Percentiles rank a stretch among this genome's conserved stretches.
Conservation (phyloP, 306 rosid genomes). For the Nissolia schottii region DNA sequence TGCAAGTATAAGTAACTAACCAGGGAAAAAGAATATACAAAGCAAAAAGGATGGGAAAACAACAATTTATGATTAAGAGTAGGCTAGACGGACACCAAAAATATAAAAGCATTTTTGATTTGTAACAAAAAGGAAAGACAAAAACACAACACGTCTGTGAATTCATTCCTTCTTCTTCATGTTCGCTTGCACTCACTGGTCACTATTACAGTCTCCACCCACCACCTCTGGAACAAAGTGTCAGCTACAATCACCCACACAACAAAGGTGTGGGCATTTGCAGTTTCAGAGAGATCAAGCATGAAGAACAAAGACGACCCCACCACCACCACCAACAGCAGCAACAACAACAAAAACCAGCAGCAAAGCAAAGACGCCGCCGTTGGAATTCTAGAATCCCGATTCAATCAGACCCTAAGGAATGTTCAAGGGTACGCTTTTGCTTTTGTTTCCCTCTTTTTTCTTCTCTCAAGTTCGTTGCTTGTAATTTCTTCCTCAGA, state of each 20-base stretch:
- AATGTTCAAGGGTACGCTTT: conserved; percentile 78
- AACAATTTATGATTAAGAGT: too few relatives aligned
- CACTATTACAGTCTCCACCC: too few relatives aligned
- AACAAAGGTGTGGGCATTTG: not conserved
- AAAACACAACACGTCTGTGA: not conserved
- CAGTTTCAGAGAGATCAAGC: conserved; percentile 30
- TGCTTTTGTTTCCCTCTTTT: not conserved
- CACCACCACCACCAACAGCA: too few relatives aligned
- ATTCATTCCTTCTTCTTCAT: not conserved
- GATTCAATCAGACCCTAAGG: conserved; percentile 89
- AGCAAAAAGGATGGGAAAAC: too few relatives aligned
- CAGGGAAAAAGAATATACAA: too few relatives aligned
- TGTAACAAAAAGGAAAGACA: too few relatives aligned
- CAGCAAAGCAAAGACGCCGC: conserved; percentile 43
- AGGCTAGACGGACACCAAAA: too few relatives aligned
- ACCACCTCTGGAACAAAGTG: not conserved
- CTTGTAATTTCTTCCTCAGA: conserved; percentile 17
- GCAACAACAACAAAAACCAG: conserved; percentile 34
- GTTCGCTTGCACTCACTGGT: not conserved
- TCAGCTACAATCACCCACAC: not conserved
- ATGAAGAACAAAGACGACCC: conserved; percentile 57
- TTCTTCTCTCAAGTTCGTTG: conserved; percentile 1
- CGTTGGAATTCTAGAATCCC: conserved; percentile 52
- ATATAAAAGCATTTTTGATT: too few relatives aligned
- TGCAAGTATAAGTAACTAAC: too few relatives aligned